Base-by-base conservation (phyloP, 257 asterid species). In the Forsythia viridissima region DNA sequence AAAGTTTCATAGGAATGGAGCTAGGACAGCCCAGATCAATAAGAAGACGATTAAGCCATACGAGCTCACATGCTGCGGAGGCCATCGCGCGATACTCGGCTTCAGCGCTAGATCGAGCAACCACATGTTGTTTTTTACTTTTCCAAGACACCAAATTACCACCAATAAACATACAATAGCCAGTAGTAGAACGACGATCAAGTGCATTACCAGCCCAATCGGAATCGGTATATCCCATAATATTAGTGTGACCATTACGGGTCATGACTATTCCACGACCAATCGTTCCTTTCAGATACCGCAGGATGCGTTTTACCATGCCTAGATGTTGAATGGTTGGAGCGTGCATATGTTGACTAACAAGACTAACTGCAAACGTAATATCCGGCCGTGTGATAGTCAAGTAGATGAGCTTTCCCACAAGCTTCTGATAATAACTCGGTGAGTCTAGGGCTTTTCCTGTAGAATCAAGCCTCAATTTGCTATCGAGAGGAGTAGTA, bases 41-140 rank as follows among this genome's bases (percentile, higher is more conserved):
- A 69, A 38, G 73, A 69, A 69, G 73, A 69, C 21, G 10, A 4
- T 36, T 69, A 36, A 69, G 73, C 46, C 30, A 69, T 1, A 69
- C 44, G 15, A 69, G 73, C 39, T 69, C 24, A 38, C 48, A 69
- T 37, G 73, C 24, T 16, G 66, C 66, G 1, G 66, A 1, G 5
- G 24, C 66, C 66, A 16, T 57, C 5, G 21, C 6, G 4, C 46
- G 73, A 13, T 69, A 69, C 18, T 34, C 11, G 3, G 34, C 43
- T 36, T 39, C 9, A 36, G 24, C 24, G 0, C 24, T 24, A 24
- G 24, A 24, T 24, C 24, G 24, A 24, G 24, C 24, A 0, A 24
- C 24, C 73, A 69, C 73, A 9, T 3, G n/a, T 2, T 69, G 73
- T 69, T 69, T 69, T 69, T 69, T 69, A 69, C 73, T 69, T 38